These are phyloP conservation scores for Cladophialophora psammophila DNA, from an alignment of 2,329 filamentous ascomycete species.

Conservation along the genomic window DNA sequence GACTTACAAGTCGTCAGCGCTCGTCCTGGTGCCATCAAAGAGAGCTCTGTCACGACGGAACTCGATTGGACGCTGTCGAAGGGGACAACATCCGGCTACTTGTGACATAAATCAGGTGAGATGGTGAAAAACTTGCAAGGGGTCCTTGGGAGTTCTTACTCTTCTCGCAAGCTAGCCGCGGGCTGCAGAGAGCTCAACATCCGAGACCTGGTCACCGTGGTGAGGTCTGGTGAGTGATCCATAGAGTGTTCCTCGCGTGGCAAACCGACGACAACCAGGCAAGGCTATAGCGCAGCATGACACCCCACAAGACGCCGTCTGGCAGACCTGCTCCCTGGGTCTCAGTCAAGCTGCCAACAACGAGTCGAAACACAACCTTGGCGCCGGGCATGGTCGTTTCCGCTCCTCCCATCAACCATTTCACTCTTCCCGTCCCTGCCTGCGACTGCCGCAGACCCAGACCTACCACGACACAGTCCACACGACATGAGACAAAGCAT, in stretches of 20 bases:
- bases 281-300: background rate
- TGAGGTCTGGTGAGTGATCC: background rate
- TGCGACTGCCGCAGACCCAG: too few species aligned
- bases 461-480: too few species aligned
- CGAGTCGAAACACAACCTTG: too few species aligned
- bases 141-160: background rate
- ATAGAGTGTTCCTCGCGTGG: background rate
- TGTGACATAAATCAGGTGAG: background rate
- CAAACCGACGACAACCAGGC: background rate
- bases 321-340: too few species aligned
- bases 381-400: too few species aligned
- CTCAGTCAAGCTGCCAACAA: too few species aligned
- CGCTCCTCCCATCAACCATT: too few species aligned
- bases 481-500: too few species aligned
- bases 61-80: background rate
- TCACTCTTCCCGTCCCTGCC: too few species aligned
- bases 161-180: background rate
- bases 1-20: background rate
- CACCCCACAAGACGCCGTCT: background rate
- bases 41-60: background rate
- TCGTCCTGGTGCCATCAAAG: background rate
- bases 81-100: background rate
- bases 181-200: background rate
- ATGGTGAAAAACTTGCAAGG: background rate
- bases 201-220: background rate